phyloP scores from a whole-genome alignment of 2,329 filamentous ascomycete genomes.

The Alternaria ventricosa region DNA sequence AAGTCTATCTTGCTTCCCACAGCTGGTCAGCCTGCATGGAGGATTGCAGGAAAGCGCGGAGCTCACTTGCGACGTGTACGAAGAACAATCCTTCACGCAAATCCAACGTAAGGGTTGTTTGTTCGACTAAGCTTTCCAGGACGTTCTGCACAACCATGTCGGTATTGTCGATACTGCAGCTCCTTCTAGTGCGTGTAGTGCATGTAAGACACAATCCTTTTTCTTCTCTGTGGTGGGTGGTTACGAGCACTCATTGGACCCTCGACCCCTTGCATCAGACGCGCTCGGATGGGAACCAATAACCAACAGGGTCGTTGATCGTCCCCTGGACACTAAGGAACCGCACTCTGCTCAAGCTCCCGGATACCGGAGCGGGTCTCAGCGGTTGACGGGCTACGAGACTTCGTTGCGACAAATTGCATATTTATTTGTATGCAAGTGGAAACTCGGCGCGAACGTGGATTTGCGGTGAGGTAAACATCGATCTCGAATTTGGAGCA shows the following conservation, averaged over 20 bases:
- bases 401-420: background rate
- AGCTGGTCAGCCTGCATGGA: background rate
- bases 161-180: slow-evolving; percentile 17
- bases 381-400: background rate
- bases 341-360: background rate
- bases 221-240: background rate
- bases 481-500: background rate
- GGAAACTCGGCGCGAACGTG: background rate
- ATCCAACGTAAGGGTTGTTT: background rate
- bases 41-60: background rate
- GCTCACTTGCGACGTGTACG: background rate
- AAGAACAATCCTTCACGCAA: background rate
- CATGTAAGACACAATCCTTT: slow-evolving; percentile 15
- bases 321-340: background rate
- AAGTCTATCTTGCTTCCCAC: slow-evolving; percentile 13
- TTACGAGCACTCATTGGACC: slow-evolving; percentile 5
- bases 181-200: slow-evolving; percentile 17
- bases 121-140: background rate
- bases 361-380: background rate
- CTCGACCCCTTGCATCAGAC: slow-evolving; percentile 11
- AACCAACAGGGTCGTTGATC: background rate
- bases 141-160: background rate
- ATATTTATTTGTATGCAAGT: background rate
- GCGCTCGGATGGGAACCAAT: slow-evolving; percentile 5
- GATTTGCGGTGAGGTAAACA: background rate